Base-by-base conservation (phyloP, 768 basidiomycete species). In the Mycena epipterygia region DNA sequence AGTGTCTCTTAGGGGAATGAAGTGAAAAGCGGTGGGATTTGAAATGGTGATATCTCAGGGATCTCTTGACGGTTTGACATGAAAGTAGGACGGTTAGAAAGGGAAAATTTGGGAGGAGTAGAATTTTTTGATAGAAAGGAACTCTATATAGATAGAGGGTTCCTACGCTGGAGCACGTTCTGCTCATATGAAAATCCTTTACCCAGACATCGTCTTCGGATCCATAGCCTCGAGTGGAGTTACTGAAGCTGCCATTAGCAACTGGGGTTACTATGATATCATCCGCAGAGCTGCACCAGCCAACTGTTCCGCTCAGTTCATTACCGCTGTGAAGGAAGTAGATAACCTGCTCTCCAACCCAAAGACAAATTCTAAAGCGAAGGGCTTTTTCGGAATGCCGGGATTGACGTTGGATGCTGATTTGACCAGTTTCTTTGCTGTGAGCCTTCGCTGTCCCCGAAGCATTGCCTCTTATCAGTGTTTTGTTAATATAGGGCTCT, bases 141-240 rank as follows among this genome's bases (percentile, higher is more conserved):
- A n/a, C n/a, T n/a, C n/a, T n/a, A n/a, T n/a, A n/a, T n/a, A n/a
- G n/a, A n/a, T n/a, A n/a, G n/a, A 93, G 92, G 93, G 93, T 21
- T 95, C 94, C 3, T 97, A 97, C 74, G 95, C 95, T 14, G 96
- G 96, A 67, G 96, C 96, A 12, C 91, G 96, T n/a, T 91, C 95
- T 1, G 96, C 96, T 0, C 94, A 97, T 75, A 95, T 97, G 92
- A 90, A 89, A 64, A 82, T 94, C 42, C 85, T 96, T 27, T 96
- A 95, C 76, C 95, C 96, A 0, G 89, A 95, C 37, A 83, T 96
- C 21, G 92, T 95, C 8, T 95, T 86, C 79, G 96, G 95, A 23
- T 90, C 94, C 2, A 96, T 97, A 65, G 94, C 95, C 4, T 94
- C 92, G 17, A 95, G 93, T 67, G 95, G 93, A 90, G 96, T 98